Base-by-base conservation (phyloP, 805 yeast species). In the Wickerhamomyces strasburgensis region DNA sequence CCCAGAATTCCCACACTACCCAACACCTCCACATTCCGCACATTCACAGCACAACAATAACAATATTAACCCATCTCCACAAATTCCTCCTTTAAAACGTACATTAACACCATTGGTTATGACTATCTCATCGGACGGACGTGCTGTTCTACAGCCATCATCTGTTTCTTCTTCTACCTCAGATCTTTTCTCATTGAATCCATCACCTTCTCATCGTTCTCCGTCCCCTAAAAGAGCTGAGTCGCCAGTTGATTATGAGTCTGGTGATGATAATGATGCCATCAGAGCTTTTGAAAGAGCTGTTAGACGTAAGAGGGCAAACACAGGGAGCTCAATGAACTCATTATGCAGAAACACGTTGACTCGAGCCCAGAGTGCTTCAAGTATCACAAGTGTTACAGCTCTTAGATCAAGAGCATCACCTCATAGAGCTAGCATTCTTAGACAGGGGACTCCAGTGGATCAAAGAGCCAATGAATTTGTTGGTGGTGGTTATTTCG, bases 181-280 rank as follows among this genome's bases (percentile, higher is more conserved):
- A 8, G 56, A 51, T 18, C 42, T 51, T 5, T 42, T 38, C 18
- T 47, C 54, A 1, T 15, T 38, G 14, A 44, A 18, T 33, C 25
- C 25, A 7, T 21, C 25, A 7, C 25, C 25, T 21, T 40, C 35
- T 37, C 57, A 25, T 47, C 52, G 37, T 40, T 51, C 39, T 2
- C 55, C 55, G 2, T 54, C 59, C 3, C 59, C 59, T 11, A 46
- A 52, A 27, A 44, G 57, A n/a, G 40, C 44, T 1, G 44, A 39
- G 8, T 41, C 45, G 3, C 43, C 43, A 15, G 31, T 38, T 21
- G 36, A 44, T 15, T 29, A 17, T 26, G 46, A 35, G 13, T 37
- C 45, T 8, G 32, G 40, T 6, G 40, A 38, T 10, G 51, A 47
- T n/a, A 48, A 46, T 4, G 48, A 51, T 35, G 55, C 55, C 4